Conservation (phyloP, 2,329 filamentous ascomycete species). For the Fusarium annulatum region DNA sequence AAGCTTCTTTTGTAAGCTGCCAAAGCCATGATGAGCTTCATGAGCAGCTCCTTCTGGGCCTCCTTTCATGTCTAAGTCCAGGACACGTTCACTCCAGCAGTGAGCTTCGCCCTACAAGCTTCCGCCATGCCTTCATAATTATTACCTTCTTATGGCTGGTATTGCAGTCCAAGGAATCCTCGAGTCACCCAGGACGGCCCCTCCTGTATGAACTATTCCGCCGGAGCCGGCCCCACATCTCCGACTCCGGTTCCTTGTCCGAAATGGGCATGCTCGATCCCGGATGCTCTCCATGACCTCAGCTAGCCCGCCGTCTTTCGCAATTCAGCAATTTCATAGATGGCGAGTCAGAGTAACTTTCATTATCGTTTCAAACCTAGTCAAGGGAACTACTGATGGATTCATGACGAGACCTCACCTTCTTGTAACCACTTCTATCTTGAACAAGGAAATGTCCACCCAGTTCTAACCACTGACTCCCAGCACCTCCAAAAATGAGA, state of each 20-base stretch:
- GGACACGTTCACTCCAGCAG: too few relatives aligned
- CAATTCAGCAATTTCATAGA: background rate
- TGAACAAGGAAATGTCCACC: constrained; percentile 34
- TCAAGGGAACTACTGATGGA: constrained; percentile 13
- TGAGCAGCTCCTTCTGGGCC: background rate
- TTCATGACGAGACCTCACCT: constrained; percentile 26
- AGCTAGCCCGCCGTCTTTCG: background rate
- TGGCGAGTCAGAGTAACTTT: background rate
- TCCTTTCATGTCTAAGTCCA: background rate
- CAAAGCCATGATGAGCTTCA: background rate
- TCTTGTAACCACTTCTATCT: constrained; percentile 34
- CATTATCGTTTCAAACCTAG: background rate
- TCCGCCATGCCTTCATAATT: background rate
- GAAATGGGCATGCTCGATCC: background rate
- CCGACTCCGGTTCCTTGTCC: background rate
- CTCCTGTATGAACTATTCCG: background rate
- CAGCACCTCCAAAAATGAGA: constrained; percentile 33
- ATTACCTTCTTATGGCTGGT: background rate
- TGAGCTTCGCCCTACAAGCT: background rate
- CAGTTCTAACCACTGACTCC: constrained; percentile 44
- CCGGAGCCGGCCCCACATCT: constrained; percentile 12
- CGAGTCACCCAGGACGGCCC: background rate
- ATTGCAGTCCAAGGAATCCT: background rate
- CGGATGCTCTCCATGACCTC: background rate
- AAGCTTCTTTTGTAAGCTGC: background rate